phyloP scores from a whole-genome alignment of 805 yeast species.

The Lachancea dasiensis region DNA sequence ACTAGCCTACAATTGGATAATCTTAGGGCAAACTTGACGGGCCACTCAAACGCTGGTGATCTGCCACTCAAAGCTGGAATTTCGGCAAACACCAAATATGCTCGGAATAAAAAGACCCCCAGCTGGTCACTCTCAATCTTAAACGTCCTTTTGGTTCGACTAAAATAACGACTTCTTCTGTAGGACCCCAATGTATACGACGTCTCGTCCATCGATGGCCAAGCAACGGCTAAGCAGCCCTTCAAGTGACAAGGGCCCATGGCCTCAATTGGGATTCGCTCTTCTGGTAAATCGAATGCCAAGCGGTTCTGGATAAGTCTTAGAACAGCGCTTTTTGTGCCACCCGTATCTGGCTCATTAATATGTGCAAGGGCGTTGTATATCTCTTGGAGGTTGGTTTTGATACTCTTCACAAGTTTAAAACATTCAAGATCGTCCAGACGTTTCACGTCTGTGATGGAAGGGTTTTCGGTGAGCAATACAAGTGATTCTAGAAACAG shows the following conservation, averaged over 20 bases:
- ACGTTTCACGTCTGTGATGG: slow-evolving; percentile 6
- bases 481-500: slow-evolving; percentile 42
- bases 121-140: slow-evolving; percentile 15
- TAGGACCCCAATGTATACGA: slow-evolving; percentile 8
- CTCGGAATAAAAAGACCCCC: slow-evolving; percentile 44
- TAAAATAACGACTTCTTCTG: slow-evolving; percentile 5
- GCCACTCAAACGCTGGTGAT: slow-evolving; percentile 8
- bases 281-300: slow-evolving; percentile 5
- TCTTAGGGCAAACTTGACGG: slow-evolving; percentile 44
- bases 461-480: slow-evolving; percentile 16
- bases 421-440: slow-evolving; percentile 3
- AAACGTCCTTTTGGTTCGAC: slow-evolving; percentile 2
- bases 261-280: slow-evolving; percentile 10
- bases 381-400: slow-evolving; percentile 13
- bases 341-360: slow-evolving; percentile 19
- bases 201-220: slow-evolving; percentile 30
- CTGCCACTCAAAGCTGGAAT: slow-evolving; percentile 13
- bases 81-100: slow-evolving; percentile 41
- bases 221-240: slow-evolving; percentile 39
- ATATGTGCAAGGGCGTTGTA: slow-evolving; percentile 26
- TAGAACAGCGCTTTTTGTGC: slow-evolving; percentile 10
- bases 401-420: slow-evolving; percentile 18
- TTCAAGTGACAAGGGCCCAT: slow-evolving; percentile 23
- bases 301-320: slow-evolving; percentile 7
- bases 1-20: slow-evolving; percentile 32